phyloP scores from a whole-genome alignment of 2,329 filamentous ascomycete genomes.

The Pyrenochaeta sp. region DNA sequence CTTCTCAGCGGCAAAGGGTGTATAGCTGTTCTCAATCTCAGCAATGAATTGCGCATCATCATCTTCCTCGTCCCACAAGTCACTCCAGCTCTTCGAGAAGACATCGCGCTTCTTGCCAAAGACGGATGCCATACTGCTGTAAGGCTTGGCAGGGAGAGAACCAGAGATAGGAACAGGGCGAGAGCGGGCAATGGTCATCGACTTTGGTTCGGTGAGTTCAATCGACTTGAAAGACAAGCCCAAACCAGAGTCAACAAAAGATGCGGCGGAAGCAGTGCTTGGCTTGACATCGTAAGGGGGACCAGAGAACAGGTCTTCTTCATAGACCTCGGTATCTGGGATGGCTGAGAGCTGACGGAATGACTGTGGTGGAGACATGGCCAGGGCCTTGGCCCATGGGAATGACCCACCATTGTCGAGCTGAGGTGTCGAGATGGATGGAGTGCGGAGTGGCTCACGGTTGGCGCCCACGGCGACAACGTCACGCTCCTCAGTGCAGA shows the following conservation, averaged over 20 bases:
- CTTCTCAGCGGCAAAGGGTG: slow-evolving; percentile 49
- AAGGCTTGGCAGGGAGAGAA: slow-evolving; percentile 73
- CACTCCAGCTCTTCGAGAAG: slow-evolving; percentile 98
- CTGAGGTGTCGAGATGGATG: slow-evolving; percentile 88
- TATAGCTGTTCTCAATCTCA: slow-evolving; percentile 68
- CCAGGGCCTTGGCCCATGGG: slow-evolving; percentile 92
- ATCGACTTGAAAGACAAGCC: slow-evolving; percentile 80
- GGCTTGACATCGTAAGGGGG: slow-evolving; percentile 80
- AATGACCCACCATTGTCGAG: slow-evolving; percentile 81
- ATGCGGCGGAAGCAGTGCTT: slow-evolving; percentile 82
- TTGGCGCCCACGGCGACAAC: slow-evolving; percentile 82
- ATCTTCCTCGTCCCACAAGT: slow-evolving; percentile 97
- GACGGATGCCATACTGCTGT: slow-evolving; percentile 77
- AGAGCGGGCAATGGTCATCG: slow-evolving; percentile 62
- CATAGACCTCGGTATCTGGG: slow-evolving; percentile 77
- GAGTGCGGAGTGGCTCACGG: slow-evolving; percentile 93
- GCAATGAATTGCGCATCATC: slow-evolving; percentile 67
- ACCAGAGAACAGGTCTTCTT: slow-evolving; percentile 84
- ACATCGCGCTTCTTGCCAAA: slow-evolving; percentile 80
- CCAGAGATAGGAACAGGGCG: slow-evolving; percentile 81
- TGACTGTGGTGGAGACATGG: slow-evolving; percentile 74
- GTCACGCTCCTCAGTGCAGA: slow-evolving; percentile 83
- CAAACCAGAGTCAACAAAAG: slow-evolving; percentile 82
- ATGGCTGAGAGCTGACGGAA: slow-evolving; percentile 88
- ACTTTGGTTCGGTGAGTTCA: slow-evolving; percentile 59